Base-by-base conservation (phyloP, 1,284 basidiomycete genomes). In the Fistulinella cinereoalba region DNA sequence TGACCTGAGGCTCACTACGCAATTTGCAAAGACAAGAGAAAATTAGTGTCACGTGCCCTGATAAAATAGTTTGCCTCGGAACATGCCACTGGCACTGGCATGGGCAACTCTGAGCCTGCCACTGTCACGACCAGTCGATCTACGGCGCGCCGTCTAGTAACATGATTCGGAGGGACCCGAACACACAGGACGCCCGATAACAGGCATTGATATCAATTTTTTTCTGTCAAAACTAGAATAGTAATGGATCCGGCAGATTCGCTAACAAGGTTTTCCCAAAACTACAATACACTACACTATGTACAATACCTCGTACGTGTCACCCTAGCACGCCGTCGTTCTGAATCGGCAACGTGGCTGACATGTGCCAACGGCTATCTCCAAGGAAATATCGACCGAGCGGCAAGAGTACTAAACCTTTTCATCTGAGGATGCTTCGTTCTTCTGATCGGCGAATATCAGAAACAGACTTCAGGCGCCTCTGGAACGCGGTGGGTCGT, bases 21-120 rank as follows among this genome's bases (percentile, higher is more conserved):
- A 43, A 38, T 15, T 37, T 29, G 33, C 38, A 31, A 22, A 31
- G 32, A 8, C 18, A 4, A 18, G 28, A 39, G 62, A 55, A 52
- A 38, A 33, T 12, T 9, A 41, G 19, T 9, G 59, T 62, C 57
- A 59, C 57, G 57, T 59, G 57, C 8, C 22, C 25, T 13, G 0
- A 6, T 11, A 19, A 28, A 18, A 8, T 31, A 34, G 21, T 34
- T 34, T 18, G 32, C 18, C 32, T 32, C n/a, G 7, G 4, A 34
- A 7, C 8, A 19, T 19, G 25, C 25, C 25, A 7, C 25, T n/a
- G n/a, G n/a, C n/a, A n/a, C n/a, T n/a, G n/a, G n/a, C n/a, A n/a
- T n/a, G n/a, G n/a, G n/a, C n/a, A n/a, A n/a, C n/a, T n/a, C n/a
- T n/a, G n/a, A n/a, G n/a, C n/a, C n/a, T n/a, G n/a, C n/a, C n/a